Percentiles rank a stretch among this genome's conserved stretches.
Conservation (phyloP, 495 filamentous ascomycete species). For the Tuber umbilicatum region DNA sequence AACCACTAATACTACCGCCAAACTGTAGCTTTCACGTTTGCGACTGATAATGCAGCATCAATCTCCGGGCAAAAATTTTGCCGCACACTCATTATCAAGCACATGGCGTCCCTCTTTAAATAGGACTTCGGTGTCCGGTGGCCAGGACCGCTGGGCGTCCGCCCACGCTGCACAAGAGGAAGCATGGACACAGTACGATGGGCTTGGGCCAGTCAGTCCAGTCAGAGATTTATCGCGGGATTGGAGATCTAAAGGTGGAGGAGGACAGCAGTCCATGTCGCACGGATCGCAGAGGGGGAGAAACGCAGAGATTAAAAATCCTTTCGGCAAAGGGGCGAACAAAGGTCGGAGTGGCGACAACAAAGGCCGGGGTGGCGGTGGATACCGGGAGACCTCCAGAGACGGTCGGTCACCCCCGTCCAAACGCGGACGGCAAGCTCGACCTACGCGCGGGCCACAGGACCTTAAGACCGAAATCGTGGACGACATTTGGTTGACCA, state of each 20-base stretch:
- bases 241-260: constrained; percentile 24
- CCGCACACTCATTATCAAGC: background rate
- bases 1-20: constrained; percentile 15
- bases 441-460: constrained; percentile 17
- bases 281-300: constrained; percentile 12
- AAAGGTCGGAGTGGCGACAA: constrained; percentile 23
- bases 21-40: constrained; percentile 32
- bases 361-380: too few species aligned
- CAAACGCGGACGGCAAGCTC: constrained; percentile 12
- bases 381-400: background rate
- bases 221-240: constrained; percentile 32
- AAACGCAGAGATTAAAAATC: constrained; percentile 13
- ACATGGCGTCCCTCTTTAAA: constrained; percentile 1
- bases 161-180: constrained; percentile 29
- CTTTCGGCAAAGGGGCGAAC: constrained; percentile 14
- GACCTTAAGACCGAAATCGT: constrained; percentile 24
- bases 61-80: background rate
- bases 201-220: constrained; percentile 31
- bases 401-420: background rate
- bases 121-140: background rate
- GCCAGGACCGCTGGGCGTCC: constrained; percentile 3
- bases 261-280: constrained; percentile 18
- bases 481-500: constrained; percentile 29
- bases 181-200: constrained; percentile 41
- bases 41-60: constrained; percentile 38